Evolutionary conservation across 208 protist species (phyloP), one percentile per base, ranked within the genome.

Genomic region (Wallacemonas collosoma): DNA sequence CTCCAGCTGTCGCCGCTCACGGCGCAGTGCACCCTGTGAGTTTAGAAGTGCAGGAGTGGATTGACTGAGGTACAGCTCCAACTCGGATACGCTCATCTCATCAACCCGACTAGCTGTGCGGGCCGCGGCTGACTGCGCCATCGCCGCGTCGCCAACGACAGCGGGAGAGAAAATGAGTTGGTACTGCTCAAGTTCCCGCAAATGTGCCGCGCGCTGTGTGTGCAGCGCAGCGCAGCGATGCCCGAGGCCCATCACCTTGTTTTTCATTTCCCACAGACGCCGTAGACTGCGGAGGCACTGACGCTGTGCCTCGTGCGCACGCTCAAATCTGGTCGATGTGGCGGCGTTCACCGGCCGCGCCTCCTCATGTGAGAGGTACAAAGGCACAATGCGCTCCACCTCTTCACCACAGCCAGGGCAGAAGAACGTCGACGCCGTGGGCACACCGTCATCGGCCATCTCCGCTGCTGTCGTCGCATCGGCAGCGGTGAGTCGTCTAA

Each of bases 61-160:
- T 58, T 89, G 80, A 44, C 78, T 72, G 53, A 92, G 80, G 68
- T 93, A 95, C 61, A 90, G 67, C 75, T 90, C 84, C 9, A 95
- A 73, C 74, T 95, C 90, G 36, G 87, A 90, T 26, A 80, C 72
- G 12, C 76, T 87, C 89, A 94, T 92, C 7, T 72, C 53, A 17
- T 86, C 80, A 9, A 88, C 64, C 4, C 60, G 60, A 17, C 60
- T 60, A 6, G 51, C 47, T 8, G 39, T 69, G 51, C 64, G 50
- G 4, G 64, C 64, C 5, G 47, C 64, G 9, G 67, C 67, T 3
- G 51, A 64, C 57, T 39, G 11, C 2, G 39, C 53, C 54, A 53
- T 9, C 17, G 38, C 51, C 45, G 47, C 15, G 35, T 55, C 40
- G 12, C 44, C 14, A 9, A 38, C 14, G 45, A 50, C 44, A 17